Evolutionary conservation across 169 alveolate genomes (phyloP), one percentile per base, ranked within the genome.

Genomic region (Theileria parva): DNA sequence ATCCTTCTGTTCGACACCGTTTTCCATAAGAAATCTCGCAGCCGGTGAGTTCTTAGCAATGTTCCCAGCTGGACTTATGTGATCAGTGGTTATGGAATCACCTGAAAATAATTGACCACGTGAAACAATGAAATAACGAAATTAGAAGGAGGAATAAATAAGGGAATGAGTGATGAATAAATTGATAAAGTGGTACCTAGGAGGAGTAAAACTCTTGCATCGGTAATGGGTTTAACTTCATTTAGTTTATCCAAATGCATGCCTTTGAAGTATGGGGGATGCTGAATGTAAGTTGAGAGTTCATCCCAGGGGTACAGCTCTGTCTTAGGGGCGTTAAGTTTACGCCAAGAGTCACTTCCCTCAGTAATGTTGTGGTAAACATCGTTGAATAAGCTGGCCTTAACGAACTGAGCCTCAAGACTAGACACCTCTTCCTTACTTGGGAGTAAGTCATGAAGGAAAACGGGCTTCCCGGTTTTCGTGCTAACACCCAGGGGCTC

Each of bases 41-140:
- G 98, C 99, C 13, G 99, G 98, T 1, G 99, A 96, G 28, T 88
- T 93, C 84, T 93, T 93, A 48, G 98, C 95, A 66, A 97, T 97
- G 88, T 95, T 94, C 7, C 99, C 99, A 5, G 99, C 99, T 19
- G 99, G 99, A n/a, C 98, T 95, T 55, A 97, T 97, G 88, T 97
- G 99, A 88, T 97, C 99, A 37, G 99, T 97, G 32, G 99, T 97
- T 64, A 97, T 95, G 30, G 97, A 94, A 75, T 97, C 99, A 30
- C 99, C 99, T 63, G 27, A 63, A 63, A 63, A 50, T 93, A 70
- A 51, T 91, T 89, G 21, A 91, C 79, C 23, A 95, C 88, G 68
- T 89, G 76, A 74, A 92, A 25, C 11, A 19, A 63, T 21, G 32
- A 27, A 63, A 55, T 5, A 19, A 55, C 5, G 27, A n/a, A 55